Evolutionary conservation across 164 flowering plant species (phyloP).

Genomic region (Sextonia rubra): DNA sequence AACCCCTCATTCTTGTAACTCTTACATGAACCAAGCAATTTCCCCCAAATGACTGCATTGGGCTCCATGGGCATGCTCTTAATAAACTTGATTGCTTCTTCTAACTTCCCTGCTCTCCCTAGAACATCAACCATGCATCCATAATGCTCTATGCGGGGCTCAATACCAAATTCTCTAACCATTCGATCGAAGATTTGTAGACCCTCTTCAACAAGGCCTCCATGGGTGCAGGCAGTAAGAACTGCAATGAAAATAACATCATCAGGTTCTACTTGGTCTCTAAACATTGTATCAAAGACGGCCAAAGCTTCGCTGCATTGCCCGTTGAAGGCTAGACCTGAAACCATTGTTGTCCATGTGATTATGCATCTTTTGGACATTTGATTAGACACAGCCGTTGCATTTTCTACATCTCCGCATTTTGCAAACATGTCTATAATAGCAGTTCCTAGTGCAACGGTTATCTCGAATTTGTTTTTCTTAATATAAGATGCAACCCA

Average conservation of each 20-base stretch:
- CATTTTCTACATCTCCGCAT: conserved; percentile 43
- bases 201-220: conserved; percentile 51
- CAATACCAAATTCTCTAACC: conserved; percentile 27
- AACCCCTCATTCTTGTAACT: conserved; percentile 29
- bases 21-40: conserved; percentile 39
- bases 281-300: conserved; percentile 36
- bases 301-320: conserved; percentile 40
- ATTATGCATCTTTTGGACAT: conserved; percentile 37
- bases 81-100: conserved; percentile 41
- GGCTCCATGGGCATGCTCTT: conserved; percentile 51
- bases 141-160: conserved; percentile 47
- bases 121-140: conserved; percentile 59
- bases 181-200: conserved; percentile 32
- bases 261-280: conserved; percentile 37
- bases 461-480: conserved; percentile 30
- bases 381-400: conserved; percentile 26
- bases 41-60: conserved; percentile 53
- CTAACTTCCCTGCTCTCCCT: conserved; percentile 42
- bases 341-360: conserved; percentile 56
- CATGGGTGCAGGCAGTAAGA: conserved; percentile 54
- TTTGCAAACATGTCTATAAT: conserved; percentile 55
- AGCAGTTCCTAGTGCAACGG: conserved; percentile 40
- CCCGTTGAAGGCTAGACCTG: conserved; percentile 49
- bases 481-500: conserved; percentile 46
- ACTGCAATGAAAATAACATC: conserved; percentile 46